Conservation (phyloP, 2,329 filamentous ascomycete genomes). For the Stagonosporopsis vannaccii region DNA sequence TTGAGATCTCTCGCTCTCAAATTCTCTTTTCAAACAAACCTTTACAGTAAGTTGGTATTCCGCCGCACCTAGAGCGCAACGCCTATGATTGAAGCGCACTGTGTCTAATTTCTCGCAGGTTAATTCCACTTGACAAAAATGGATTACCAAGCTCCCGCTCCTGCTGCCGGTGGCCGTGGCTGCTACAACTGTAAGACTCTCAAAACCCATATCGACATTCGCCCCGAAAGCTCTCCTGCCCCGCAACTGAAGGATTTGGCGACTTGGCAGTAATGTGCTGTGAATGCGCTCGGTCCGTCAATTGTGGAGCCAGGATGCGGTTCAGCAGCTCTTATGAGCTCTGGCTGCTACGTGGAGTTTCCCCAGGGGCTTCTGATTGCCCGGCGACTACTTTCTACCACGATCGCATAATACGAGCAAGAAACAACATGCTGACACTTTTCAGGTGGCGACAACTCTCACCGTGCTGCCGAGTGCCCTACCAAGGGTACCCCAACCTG, state of each 20-base stretch:
- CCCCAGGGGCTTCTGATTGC: not conserved
- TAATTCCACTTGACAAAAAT: conserved; percentile 38
- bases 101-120: conserved; percentile 33
- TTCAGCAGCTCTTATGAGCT: not conserved
- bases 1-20: conserved; percentile 20
- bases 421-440: not conserved
- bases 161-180: conserved; percentile 48
- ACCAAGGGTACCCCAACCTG: conserved; percentile 58
- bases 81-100: not conserved
- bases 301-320: not conserved
- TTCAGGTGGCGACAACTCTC: conserved; percentile 57
- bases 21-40: conserved; percentile 30
- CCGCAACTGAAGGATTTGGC: not conserved
- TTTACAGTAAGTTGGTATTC: conserved; percentile 32
- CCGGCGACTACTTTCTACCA: not conserved
- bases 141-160: conserved; percentile 48
- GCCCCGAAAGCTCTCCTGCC: not conserved
- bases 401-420: not conserved
- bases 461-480: conserved; percentile 60
- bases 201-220: conserved; percentile 4
- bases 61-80: conserved; percentile 9
- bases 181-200: conserved; percentile 53
- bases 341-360: not conserved
- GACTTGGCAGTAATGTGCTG: not conserved
- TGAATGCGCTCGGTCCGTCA: not conserved